phyloP scores from a whole-genome alignment of 2,329 filamentous ascomycete genomes.

The Tolypocladium tropicale region DNA sequence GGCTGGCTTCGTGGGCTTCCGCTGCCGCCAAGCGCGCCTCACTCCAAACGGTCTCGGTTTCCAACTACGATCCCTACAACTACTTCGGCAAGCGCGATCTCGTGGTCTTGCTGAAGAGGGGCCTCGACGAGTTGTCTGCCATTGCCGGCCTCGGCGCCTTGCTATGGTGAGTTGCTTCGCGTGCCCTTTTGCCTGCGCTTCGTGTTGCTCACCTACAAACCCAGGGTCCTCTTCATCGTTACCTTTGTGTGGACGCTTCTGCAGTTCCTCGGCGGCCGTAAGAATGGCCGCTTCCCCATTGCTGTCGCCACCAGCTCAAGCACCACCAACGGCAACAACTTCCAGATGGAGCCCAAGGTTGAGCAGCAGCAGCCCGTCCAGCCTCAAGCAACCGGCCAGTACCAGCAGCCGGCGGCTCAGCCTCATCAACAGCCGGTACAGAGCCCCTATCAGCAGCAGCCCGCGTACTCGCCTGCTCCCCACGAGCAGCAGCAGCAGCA shows the following conservation, averaged over 20 bases:
- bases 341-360: slow-evolving; percentile 24
- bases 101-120: slow-evolving; percentile 14
- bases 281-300: slow-evolving; percentile 23
- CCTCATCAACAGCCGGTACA: slow-evolving; percentile 10
- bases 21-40: slow-evolving; percentile 26
- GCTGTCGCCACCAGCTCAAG: slow-evolving; percentile 1
- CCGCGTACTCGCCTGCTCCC: slow-evolving; percentile 13
- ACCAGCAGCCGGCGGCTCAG: slow-evolving; percentile 8
- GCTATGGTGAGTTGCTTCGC: slow-evolving; percentile 22
- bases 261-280: slow-evolving; percentile 25
- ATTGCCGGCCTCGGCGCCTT: slow-evolving; percentile 34
- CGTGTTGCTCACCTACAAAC: neutral
- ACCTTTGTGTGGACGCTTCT: slow-evolving; percentile 25
- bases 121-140: slow-evolving; percentile 24
- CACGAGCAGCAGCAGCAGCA: slow-evolving; percentile 9
- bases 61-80: too few species aligned
- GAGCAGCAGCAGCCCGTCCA: slow-evolving; percentile 12
- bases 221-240: slow-evolving; percentile 27
- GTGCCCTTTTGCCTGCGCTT: too few species aligned
- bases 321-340: slow-evolving; percentile 5
- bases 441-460: slow-evolving; percentile 18
- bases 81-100: slow-evolving; percentile 20
- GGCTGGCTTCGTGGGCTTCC: slow-evolving; percentile 33
- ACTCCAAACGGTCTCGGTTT: too few species aligned
- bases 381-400: slow-evolving; percentile 8